phyloP scores from a whole-genome alignment of 2,329 filamentous ascomycete genomes.

The Elsinoe ampelina region DNA sequence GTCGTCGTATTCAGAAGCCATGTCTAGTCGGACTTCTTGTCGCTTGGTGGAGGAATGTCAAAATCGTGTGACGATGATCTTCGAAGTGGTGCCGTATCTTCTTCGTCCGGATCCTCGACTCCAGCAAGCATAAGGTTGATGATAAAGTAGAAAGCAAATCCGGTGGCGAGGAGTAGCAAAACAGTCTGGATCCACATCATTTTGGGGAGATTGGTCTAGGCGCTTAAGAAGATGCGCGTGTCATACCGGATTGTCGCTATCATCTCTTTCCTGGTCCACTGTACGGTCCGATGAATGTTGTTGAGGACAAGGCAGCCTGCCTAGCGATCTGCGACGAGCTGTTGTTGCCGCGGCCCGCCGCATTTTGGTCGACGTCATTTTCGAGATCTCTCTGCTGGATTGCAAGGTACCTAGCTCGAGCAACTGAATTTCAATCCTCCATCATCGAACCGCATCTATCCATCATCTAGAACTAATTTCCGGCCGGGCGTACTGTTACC shows the following conservation, averaged over 20 bases:
- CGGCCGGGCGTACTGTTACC: neutral
- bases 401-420: neutral
- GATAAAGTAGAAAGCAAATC: constrained; percentile 10
- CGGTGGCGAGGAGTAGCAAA: neutral
- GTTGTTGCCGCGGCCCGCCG: constrained; percentile 2
- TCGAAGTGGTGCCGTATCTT: neutral
- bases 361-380: constrained; percentile 10
- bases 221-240: neutral
- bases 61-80: neutral
- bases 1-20: neutral
- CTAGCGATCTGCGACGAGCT: neutral
- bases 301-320: neutral
- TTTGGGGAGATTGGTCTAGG: neutral
- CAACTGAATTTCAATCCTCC: neutral
- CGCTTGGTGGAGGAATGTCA: neutral
- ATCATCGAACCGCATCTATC: neutral
- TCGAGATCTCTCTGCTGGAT: neutral
- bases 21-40: constrained; percentile 5
- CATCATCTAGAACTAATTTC: neutral
- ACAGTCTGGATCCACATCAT: constrained; percentile 5
- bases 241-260: neutral
- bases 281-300: no score
- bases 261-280: neutral
- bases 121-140: constrained; percentile 9
- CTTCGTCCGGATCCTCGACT: constrained; percentile 6